Evolutionary conservation across 129 eudicot species (phyloP), one percentile per base, ranked within the genome.

Genomic region (Chrysanthemum seticuspe): DNA sequence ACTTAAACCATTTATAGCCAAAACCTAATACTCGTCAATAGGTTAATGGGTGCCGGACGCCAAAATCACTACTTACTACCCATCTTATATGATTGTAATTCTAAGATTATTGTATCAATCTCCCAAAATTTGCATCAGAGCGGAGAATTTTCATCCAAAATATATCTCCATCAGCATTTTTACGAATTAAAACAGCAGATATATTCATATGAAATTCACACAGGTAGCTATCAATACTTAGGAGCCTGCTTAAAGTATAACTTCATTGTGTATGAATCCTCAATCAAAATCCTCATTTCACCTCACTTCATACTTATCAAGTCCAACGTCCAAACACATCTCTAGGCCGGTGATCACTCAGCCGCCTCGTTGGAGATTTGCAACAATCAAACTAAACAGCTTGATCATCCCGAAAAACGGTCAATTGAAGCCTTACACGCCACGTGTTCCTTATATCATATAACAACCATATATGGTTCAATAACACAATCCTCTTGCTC

Each of bases 401-500:
- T 27, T 5, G 58, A 23, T 4, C 14, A 45, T 23, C 9, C n/a
- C 11, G 12, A 62, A 77, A 19, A 40, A 21, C n/a, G 63, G 47
- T 48, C 62, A 45, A 78, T 47, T 45, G 1, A 11, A 5, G 2
- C 3, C 55, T 48, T 58, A 14, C 18, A 27, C 2, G 14, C 44
- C 67, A 71, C 5, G 14, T 71, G 47, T 40, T 40, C 1, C 47
- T 13, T 13, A 50, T 62, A 73, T 52, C 78, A 40, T 74, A 74
- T 14, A 45, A n/a, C 52, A 74, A 50, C 18, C 34, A 73, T 27
- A 52, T 29, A 29, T 4, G 34, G 27, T 16, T n/a, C 34, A 9
- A 76, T 65, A 45, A 55, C 25, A 44, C 34, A 66, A 56, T 21
- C 65, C 48, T 55, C 56, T 67, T 3, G 4, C 67, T 25, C 61